Conservation (phyloP, 2,329 filamentous ascomycete species). For the Aspergillus brunneoviolaceus region DNA sequence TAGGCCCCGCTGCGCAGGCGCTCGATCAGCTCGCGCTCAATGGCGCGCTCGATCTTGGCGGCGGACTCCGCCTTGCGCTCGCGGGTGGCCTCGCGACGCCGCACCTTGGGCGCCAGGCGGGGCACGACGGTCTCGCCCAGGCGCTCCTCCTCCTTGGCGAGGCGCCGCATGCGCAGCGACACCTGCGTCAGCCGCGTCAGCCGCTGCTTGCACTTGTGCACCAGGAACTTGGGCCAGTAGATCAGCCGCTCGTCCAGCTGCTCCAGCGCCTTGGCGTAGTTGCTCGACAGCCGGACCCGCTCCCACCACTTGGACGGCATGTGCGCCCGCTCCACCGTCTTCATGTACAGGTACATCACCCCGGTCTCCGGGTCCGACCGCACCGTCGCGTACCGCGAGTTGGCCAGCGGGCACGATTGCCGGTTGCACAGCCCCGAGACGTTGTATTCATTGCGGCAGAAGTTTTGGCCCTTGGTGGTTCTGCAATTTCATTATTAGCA, state of each 20-base stretch:
- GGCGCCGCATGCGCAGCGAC: constrained; percentile 69
- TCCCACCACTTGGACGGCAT: constrained; percentile 94
- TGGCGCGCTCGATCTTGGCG: constrained; percentile 92
- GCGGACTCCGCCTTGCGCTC: constrained; percentile 76
- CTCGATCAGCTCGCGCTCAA: constrained; percentile 93
- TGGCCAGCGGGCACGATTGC: constrained; percentile 86
- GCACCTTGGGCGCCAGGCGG: constrained; percentile 87
- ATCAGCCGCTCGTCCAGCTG: constrained; percentile 83
- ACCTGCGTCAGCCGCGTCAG: constrained; percentile 91
- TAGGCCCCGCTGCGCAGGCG: constrained; percentile 88
- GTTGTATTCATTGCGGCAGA: constrained; percentile 95
- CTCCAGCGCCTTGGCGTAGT: constrained; percentile 85
- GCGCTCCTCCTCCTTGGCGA: constrained; percentile 85
- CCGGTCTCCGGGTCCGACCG: constrained; percentile 77
- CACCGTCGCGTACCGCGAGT: constrained; percentile 89
- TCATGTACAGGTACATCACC: constrained; percentile 92
- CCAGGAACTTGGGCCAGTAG: constrained; percentile 91
- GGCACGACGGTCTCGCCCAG: constrained; percentile 86
- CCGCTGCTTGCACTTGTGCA: constrained; percentile 95
- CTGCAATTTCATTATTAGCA: constrained; percentile 38
- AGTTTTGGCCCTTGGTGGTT: constrained; percentile 82
- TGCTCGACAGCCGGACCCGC: constrained; percentile 81
- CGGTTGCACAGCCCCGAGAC: constrained; percentile 79
- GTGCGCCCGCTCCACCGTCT: constrained; percentile 85
- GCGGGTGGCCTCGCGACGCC: constrained; percentile 70